Evolutionary conservation across 305 asterid genomes (phyloP), one percentile per base, ranked within the genome.

Genomic region (Andrographis paniculata): DNA sequence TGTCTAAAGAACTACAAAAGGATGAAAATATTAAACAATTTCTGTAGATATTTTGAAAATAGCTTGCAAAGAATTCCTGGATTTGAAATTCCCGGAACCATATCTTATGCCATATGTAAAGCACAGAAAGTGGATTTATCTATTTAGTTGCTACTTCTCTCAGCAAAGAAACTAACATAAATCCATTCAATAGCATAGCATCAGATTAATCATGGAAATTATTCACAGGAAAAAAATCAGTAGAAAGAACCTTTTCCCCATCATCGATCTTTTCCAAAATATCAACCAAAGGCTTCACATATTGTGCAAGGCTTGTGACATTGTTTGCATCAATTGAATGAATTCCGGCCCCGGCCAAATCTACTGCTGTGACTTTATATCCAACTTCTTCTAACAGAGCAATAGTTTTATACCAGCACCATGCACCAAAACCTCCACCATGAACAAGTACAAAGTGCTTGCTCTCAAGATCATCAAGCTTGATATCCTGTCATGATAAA

Each of bases 321-420:
- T 68, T 73, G 67, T 92, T 87, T 59, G 96, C 66, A 68, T 92
- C 93, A 21, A 74, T 81, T 13, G 96, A 81, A 79, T 92, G 79
- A 54, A 87, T 71, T 43, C 99, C 99, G 33, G 99, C 77, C 64
- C 95, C 99, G 55, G 95, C 81, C 76, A 87, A 72, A 70, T 92
- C 96, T 44, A 92, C 65, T 1, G 99, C 99, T 47, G 99, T 87
- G 56, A 87, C 99, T 73, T 77, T 92, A 68, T 66, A 87, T 52
- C 96, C 95, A 58, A 41, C 60, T 65, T 87, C 95, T 72, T 92
- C 94, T 21, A 92, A 62, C 33, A 87, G 79, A 39, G 99, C 94
- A 53, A 92, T 92, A 63, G 86, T 87, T 67, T 92, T 92, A 68
- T 92, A 92, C 99, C 99, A 92, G 72, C 99, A 92, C 99, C 99